phyloP scores from a whole-genome alignment of 2,329 filamentous ascomycete species.

The Nothopassalora personata region DNA sequence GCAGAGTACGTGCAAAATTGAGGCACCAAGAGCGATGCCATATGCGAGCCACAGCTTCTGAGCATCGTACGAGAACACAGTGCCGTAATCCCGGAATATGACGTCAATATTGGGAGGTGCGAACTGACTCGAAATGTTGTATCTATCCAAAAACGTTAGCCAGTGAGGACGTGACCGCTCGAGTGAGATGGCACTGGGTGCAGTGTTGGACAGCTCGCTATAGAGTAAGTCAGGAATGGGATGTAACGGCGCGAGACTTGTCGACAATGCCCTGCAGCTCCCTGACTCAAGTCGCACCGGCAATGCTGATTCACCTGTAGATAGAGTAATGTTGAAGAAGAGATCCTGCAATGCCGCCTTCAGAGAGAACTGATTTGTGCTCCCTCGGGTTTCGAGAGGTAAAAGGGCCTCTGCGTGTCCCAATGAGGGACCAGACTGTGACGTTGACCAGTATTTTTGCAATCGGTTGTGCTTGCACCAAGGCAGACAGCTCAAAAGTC shows the following conservation, averaged over 20 bases:
- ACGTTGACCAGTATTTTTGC: neutral
- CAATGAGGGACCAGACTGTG: neutral
- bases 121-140: constrained; percentile 4
- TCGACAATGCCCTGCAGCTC: too few relatives aligned
- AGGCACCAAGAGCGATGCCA: constrained; percentile 11
- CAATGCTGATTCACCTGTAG: neutral
- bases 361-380: neutral
- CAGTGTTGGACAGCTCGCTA: constrained; percentile 11
- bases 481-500: neutral
- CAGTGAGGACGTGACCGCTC: neutral
- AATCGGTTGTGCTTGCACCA: neutral
- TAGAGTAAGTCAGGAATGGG: neutral
- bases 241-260: too few relatives aligned
- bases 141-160: neutral
- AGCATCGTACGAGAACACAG: constrained; percentile 15
- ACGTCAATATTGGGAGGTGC: constrained; percentile 6
- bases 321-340: constrained; percentile 19
- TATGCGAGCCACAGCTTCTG: constrained; percentile 17
- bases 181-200: neutral
- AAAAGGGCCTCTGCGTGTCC: neutral
- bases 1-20: constrained; percentile 8
- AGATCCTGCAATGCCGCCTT: constrained; percentile 8
- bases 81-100: constrained; percentile 8
- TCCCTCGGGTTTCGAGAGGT: too few relatives aligned
- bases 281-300: too few relatives aligned